These are phyloP conservation scores for Poterioochromonas sp. DNA, from an alignment of 352 stramenopile genomes.

Conservation along the genomic window DNA sequence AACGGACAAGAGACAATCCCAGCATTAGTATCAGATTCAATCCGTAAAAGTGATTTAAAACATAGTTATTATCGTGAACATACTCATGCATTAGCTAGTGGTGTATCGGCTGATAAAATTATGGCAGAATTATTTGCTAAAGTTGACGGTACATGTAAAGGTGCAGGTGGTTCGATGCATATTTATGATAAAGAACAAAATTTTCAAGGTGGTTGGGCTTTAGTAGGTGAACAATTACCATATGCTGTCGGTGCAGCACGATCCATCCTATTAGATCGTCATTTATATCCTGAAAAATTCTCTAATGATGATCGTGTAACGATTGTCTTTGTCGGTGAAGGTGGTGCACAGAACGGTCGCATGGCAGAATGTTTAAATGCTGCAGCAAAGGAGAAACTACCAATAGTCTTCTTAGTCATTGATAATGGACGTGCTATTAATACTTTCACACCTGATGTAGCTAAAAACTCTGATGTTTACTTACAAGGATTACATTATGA, in stretches of 20 bases:
- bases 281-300: constrained; percentile 56
- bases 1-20: constrained; percentile 75
- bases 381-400: constrained; percentile 69
- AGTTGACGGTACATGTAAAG: constrained; percentile 66
- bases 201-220: constrained; percentile 70
- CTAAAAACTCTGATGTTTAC: constrained; percentile 60
- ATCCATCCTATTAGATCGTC: constrained; percentile 65
- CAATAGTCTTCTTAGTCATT: constrained; percentile 69
- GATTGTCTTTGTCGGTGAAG: constrained; percentile 73
- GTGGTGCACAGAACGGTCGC: constrained; percentile 67
- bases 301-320: constrained; percentile 64
- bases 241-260: constrained; percentile 69
- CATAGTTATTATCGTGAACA: constrained; percentile 78
- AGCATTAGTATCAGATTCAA: constrained; percentile 62
- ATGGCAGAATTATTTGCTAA: constrained; percentile 81
- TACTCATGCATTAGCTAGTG: constrained; percentile 67
- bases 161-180: constrained; percentile 75
- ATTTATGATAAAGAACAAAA: constrained; percentile 69
- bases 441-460: constrained; percentile 73
- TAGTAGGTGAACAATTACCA: constrained; percentile 67
- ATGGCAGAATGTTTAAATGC: constrained; percentile 70
- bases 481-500: constrained; percentile 6
- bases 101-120: constrained; percentile 59
- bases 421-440: constrained; percentile 78
- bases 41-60: constrained; percentile 68